These are phyloP conservation scores for Bombardia bombarda DNA, from an alignment of 495 filamentous ascomycete species.

Conservation along the genomic window DNA sequence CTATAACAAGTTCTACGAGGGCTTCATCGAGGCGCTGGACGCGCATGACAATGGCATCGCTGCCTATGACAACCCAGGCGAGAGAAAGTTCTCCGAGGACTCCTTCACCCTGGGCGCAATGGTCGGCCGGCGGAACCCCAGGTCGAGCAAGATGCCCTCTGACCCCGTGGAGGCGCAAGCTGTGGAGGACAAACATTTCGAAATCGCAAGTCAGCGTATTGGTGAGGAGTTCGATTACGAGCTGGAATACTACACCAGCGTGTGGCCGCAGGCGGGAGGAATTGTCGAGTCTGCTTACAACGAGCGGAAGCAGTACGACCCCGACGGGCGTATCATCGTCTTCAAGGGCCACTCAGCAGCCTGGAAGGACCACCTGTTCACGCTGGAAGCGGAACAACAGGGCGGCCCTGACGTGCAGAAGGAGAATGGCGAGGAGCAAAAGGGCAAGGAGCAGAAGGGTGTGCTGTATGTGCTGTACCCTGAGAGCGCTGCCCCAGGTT, in stretches of 20 bases:
- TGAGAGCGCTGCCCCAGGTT: slow-evolving; percentile 58
- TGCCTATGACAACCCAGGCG: slow-evolving; percentile 59
- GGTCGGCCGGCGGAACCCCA: slow-evolving; percentile 74
- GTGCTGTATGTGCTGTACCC: slow-evolving; percentile 93
- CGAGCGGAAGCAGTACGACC: slow-evolving; percentile 55
- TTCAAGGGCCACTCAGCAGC: slow-evolving; percentile 67
- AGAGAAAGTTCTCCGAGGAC: slow-evolving; percentile 73
- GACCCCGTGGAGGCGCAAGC: slow-evolving; percentile 54
- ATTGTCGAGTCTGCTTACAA: slow-evolving; percentile 65
- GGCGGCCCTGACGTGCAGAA: no score
- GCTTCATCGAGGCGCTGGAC: slow-evolving; percentile 93
- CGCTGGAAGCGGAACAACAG: slow-evolving; percentile 58
- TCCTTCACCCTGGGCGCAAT: slow-evolving; percentile 77
- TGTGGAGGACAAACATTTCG: slow-evolving; percentile 74
- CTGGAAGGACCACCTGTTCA: slow-evolving; percentile 95
- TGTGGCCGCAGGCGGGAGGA: slow-evolving; percentile 84
- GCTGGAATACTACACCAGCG: slow-evolving; percentile 57
- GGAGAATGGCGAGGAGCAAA: no score
- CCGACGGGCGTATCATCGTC: slow-evolving; percentile 71
- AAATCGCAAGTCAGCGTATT: slow-evolving; percentile 66
- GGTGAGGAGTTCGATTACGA: slow-evolving; percentile 78
- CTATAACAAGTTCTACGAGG: slow-evolving; percentile 82
- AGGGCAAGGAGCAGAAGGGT: slow-evolving; percentile 36
- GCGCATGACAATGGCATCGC: slow-evolving; percentile 95
- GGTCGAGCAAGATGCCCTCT: slow-evolving; percentile 45